phyloP scores from a whole-genome alignment of 148 eudicot species.

The Cornus suecica region DNA sequence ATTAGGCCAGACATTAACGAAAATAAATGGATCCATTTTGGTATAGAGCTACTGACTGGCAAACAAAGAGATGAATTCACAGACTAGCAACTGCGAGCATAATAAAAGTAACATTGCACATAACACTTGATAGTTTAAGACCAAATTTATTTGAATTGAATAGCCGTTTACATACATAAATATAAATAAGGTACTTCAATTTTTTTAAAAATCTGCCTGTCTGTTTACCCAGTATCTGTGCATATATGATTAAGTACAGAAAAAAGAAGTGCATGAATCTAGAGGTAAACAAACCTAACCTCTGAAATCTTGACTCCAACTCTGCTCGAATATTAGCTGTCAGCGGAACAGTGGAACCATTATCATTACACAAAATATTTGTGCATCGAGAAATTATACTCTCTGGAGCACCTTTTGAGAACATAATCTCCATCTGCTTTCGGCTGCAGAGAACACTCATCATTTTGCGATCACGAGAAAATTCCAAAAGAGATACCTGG shows the following conservation, averaged over 20 bases:
- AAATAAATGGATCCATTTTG: not conserved
- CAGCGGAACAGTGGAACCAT: conserved; percentile 78
- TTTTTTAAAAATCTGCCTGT: not conserved
- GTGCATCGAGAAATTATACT: conserved; percentile 88
- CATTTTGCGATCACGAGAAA: conserved; percentile 99
- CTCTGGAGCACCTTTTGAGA: conserved; percentile 98
- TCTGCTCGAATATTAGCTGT: conserved; percentile 68
- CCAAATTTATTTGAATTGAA: no score
- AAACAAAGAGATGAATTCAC: not conserved
- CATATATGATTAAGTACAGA: not conserved
- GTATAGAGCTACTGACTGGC: not conserved
- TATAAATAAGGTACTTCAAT: not conserved
- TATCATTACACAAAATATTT: conserved; percentile 76
- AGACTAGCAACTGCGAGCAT: not conserved
- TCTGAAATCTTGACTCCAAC: conserved; percentile 76
- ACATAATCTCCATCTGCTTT: conserved; percentile 87
- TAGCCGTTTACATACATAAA: not conserved
- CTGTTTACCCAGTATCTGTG: not conserved
- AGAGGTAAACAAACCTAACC: conserved; percentile 37
- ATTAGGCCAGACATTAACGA: not conserved
- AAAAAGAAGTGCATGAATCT: not conserved
- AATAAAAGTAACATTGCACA: no score
- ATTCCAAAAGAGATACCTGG: conserved; percentile 83
- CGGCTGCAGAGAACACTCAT: conserved; percentile 97
- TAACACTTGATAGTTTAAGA: no score